Base-by-base conservation (phyloP, 768 basidiomycete species). In the Russula compacta region DNA sequence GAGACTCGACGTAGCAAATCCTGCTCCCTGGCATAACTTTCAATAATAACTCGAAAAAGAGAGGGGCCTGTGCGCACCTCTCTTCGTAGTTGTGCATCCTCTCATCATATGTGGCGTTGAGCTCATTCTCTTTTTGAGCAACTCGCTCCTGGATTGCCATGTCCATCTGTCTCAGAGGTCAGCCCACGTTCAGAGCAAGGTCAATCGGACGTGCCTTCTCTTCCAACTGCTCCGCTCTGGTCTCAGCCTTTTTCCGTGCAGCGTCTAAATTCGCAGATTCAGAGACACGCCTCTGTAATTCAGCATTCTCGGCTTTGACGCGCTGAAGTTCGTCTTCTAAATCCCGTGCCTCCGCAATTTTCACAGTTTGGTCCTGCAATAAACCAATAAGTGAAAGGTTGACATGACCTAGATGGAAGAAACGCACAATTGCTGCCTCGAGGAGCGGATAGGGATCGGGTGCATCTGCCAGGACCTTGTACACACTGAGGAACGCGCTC, bases 401-500 rank as follows among this genome's bases (percentile, higher is more conserved):
- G 33, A 2, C 64, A 12, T 14, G 17, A 11, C 12, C 6, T 12
- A 6, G 11, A 43, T 17, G 19, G 5, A 49, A 11, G 11, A 67
- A 71, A 71, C 81, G 52, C 70, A 92, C 91, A 35, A 98, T 90
- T 11, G 93, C 95, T 12, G 86, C 92, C 69, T 99, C 95, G 14
- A 99, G 83, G 7, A 98, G 78, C 9, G 97, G 97, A 71, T 95
- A 97, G 15, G 97, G 97, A 71, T 99, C 97, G 0, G 95, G 97
- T 3, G 92, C 95, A 69, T 99, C 97, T 0, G 95, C 94, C 8
- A 99, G 75, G 21, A 95, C 83, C 71, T 98, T 98, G 79, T 98
- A 98, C 19, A 95, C 87, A 67, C 86, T 92, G n/a, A 98, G 78
- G 74, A 99, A 98, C 0, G 94, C 91, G 68, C 89, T 95, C 78